Evolutionary conservation across 164 flowering plant species (phyloP).

Genomic region (Annona squamosa): DNA sequence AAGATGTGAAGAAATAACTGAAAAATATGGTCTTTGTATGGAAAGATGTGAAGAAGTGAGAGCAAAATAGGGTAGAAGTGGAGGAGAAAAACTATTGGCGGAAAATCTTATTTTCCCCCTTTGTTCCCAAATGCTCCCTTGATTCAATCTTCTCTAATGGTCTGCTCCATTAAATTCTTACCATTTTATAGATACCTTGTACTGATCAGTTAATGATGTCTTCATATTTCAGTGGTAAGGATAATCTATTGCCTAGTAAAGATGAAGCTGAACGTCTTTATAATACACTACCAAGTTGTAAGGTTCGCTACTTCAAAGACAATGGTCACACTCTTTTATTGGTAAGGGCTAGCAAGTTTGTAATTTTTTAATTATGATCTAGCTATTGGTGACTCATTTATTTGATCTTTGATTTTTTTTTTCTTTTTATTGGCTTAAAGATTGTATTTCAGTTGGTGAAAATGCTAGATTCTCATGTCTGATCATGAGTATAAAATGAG

Average conservation of each 20-base stretch:
- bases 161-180: no score
- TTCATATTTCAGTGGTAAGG: conserved; percentile 63
- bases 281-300: conserved; percentile 43
- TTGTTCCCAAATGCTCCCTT: no score
- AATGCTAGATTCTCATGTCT: no score
- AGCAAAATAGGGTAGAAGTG: no score
- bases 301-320: conserved; percentile 54
- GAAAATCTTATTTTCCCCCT: no score
- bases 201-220: conserved; percentile 6
- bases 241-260: conserved; percentile 70
- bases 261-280: conserved; percentile 63
- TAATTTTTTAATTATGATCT: neutral
- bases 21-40: no score
- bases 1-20: no score
- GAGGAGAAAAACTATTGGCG: no score
- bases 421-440: neutral
- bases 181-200: neutral
- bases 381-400: neutral
- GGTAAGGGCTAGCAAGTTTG: conserved; percentile 1
- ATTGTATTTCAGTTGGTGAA: neutral
- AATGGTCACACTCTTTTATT: conserved; percentile 46
- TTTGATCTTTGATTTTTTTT: neutral
- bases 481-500: no score
- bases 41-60: no score
- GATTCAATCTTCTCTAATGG: no score